Conservation (phyloP, 2,329 filamentous ascomycete species). For the Cryphonectria carpinicola region DNA sequence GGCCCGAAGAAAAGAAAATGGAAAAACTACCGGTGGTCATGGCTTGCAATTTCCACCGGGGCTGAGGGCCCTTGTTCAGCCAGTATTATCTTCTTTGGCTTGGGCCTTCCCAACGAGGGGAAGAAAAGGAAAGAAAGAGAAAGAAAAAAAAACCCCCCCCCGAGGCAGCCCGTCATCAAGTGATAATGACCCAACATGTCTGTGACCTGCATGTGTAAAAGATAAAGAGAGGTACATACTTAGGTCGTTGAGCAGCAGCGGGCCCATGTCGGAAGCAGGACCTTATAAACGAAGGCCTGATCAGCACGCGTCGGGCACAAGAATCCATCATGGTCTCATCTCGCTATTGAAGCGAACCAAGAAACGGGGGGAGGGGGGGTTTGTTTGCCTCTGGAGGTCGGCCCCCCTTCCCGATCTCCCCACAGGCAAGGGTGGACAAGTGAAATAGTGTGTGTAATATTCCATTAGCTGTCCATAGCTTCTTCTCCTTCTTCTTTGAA, state of each 20-base stretch:
- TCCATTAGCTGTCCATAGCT: neutral
- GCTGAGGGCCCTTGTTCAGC: neutral
- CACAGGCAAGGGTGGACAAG: neutral
- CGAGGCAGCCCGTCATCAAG: neutral
- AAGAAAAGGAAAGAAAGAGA: too few relatives aligned
- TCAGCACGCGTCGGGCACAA: neutral
- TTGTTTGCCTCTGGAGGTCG: too few relatives aligned
- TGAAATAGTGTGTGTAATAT: neutral
- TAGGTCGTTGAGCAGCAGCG: too few relatives aligned
- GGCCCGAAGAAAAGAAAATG: neutral
- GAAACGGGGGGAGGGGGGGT: neutral
- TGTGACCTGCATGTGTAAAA: neutral
- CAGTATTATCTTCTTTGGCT: too few relatives aligned
- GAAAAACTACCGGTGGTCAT: neutral
- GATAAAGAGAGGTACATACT: neutral
- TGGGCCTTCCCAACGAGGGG: neutral
- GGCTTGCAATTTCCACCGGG: neutral
- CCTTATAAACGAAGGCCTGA: neutral
- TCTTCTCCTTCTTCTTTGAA: too few relatives aligned
- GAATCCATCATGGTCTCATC: neutral
- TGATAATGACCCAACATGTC: neutral
- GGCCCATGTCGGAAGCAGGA: neutral
- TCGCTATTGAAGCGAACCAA: constrained; percentile 6
- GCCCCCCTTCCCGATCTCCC: neutral
- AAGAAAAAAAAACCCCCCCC: too few relatives aligned